Evolutionary conservation across 2,329 filamentous ascomycete genomes (phyloP).

Genomic region (Gnomoniopsis smithogilvyi): DNA sequence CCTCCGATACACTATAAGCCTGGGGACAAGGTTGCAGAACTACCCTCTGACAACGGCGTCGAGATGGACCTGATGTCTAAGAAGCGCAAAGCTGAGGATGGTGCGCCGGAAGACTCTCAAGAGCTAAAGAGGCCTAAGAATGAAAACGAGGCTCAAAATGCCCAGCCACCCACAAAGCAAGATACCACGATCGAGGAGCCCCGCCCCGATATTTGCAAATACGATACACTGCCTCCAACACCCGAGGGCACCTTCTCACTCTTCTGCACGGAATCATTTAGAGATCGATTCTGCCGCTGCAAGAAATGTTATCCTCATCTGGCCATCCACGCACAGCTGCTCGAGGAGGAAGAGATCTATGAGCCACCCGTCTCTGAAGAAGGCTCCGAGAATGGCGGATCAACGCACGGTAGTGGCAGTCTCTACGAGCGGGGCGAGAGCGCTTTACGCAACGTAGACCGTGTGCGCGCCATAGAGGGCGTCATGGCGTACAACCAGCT

Average conservation of each 20-base stretch:
- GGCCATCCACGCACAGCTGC: conserved; percentile 69
- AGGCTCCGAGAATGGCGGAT: conserved; percentile 52
- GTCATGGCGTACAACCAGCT: conserved; percentile 98
- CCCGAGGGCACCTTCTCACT: conserved; percentile 68
- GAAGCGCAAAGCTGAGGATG: conserved; percentile 66
- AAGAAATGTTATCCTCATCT: conserved; percentile 73
- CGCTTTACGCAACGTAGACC: conserved; percentile 85
- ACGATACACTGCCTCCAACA: conserved; percentile 52
- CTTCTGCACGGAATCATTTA: conserved; percentile 78
- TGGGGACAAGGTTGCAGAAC: conserved; percentile 20
- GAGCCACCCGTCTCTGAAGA: conserved; percentile 80
- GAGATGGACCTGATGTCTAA: conserved; percentile 32
- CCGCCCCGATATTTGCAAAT: conserved; percentile 52
- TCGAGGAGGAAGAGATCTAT: conserved; percentile 93
- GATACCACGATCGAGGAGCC: conserved; percentile 18
- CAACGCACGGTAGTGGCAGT: conserved; percentile 70
- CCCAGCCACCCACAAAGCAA: conserved; percentile 4
- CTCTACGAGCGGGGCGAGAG: conserved; percentile 90
- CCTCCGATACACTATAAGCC: conserved; percentile 58
- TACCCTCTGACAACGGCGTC: neutral
- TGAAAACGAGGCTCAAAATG: conserved; percentile 29
- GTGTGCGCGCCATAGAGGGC: conserved; percentile 89
- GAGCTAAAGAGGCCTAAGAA: conserved; percentile 51
- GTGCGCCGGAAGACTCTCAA: conserved; percentile 34
- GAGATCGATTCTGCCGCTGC: conserved; percentile 80